A percentile compares a stretch with the other conserved stretches of the same genome.
Evolutionary conservation across 768 basidiomycete species (phyloP).

Genomic region (Suillus luteus): DNA sequence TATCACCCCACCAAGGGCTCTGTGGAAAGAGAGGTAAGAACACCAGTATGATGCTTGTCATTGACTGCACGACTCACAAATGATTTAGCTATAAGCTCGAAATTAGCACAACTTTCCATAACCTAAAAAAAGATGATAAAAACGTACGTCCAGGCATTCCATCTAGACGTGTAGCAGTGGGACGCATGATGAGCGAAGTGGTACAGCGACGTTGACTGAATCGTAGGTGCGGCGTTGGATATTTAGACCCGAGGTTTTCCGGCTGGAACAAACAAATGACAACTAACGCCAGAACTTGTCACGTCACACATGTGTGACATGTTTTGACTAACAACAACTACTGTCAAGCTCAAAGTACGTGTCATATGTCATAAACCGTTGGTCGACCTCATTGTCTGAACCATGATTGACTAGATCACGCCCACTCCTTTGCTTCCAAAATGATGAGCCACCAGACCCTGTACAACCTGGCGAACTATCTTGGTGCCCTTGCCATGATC

Average conservation of each 20-base stretch:
- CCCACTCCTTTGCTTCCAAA: slow-evolving; percentile 15
- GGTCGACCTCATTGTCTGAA: neutral
- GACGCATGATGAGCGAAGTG: slow-evolving; percentile 43
- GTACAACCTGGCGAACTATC: slow-evolving; percentile 78
- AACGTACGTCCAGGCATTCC: slow-evolving; percentile 86
- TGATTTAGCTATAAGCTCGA: slow-evolving; percentile 58
- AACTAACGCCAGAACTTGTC: slow-evolving; percentile 24
- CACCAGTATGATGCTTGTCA: neutral
- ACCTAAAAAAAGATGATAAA: neutral
- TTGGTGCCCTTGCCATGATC: slow-evolving; percentile 85
- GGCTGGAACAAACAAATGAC: slow-evolving; percentile 35
- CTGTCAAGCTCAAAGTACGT: slow-evolving; percentile 22
- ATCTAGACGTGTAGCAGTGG: slow-evolving; percentile 54
- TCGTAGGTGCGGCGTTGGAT: slow-evolving; percentile 1
- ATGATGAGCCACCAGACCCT: slow-evolving; percentile 87
- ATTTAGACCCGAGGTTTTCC: slow-evolving; percentile 30
- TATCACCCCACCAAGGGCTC: slow-evolving; percentile 93
- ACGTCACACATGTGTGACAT: neutral
- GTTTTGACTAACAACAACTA: slow-evolving; percentile 8
- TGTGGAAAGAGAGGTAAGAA: slow-evolving; percentile 31
- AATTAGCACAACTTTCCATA: slow-evolving; percentile 10
- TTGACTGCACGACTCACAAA: slow-evolving; percentile 59
- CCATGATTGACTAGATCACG: slow-evolving; percentile 4
- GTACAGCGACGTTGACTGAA: slow-evolving; percentile 9
- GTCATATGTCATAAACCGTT: neutral